phyloP scores from a whole-genome alignment of 192 early-diverging fungal genomes.

The Coemansia sp. region DNA sequence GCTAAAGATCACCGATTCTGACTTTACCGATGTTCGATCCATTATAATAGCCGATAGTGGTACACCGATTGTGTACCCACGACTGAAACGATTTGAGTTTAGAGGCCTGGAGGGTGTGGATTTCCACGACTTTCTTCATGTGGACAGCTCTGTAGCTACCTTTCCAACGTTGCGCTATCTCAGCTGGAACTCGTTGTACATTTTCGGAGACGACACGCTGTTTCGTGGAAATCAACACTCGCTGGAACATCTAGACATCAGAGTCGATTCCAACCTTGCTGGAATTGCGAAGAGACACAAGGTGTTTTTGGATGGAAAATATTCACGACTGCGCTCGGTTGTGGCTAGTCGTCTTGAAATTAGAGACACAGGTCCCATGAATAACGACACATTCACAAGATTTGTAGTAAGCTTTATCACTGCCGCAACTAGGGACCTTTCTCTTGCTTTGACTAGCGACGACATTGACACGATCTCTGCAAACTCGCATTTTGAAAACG shows the following conservation, averaged over 20 bases:
- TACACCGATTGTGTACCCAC: not conserved
- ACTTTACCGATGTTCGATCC: not conserved
- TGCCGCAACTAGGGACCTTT: not conserved
- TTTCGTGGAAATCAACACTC: constrained; percentile 9
- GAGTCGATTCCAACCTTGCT: constrained; percentile 13
- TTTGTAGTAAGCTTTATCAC: not conserved
- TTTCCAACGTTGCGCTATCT: constrained; percentile 32
- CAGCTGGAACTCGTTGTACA: not conserved
- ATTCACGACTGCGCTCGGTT: constrained; percentile 4
- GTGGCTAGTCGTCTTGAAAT: not conserved
- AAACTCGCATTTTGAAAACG: not conserved
- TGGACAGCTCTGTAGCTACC: constrained; percentile 2
- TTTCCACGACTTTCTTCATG: too few species aligned
- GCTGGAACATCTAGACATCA: constrained; percentile 20
- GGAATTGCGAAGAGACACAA: not conserved
- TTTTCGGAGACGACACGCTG: not conserved
- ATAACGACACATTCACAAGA: not conserved
- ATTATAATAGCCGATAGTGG: not conserved
- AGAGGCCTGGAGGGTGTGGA: too few species aligned
- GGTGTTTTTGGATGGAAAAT: constrained; percentile 2
- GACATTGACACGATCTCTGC: not conserved
- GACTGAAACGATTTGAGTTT: not conserved
- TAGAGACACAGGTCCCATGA: not conserved
- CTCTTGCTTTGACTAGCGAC: constrained; percentile 9
- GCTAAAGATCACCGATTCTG: not conserved